phyloP scores from a whole-genome alignment of 2,329 filamentous ascomycete genomes.

The Colletotrichum sp. region DNA sequence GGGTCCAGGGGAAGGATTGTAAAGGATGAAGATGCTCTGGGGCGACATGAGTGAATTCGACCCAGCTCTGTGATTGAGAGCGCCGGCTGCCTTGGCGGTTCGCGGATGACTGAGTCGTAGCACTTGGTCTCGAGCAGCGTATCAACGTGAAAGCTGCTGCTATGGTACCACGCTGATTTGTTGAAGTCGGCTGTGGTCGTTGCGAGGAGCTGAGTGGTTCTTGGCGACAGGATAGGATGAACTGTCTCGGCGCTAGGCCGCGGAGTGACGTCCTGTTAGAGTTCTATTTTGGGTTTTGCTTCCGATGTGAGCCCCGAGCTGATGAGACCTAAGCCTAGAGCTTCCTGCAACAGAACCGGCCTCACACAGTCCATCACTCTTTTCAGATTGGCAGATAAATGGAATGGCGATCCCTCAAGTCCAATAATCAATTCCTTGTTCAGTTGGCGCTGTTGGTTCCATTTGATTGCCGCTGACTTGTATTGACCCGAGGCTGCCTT shows the following conservation, averaged over 20 bases:
- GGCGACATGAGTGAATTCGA: neutral
- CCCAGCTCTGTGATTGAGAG: neutral
- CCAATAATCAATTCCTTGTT: rapidly evolving
- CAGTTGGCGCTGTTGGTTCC: neutral
- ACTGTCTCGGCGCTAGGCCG: neutral
- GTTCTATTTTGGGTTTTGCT: neutral
- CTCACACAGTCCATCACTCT: neutral
- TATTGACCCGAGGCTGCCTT: neutral
- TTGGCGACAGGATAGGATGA: neutral
- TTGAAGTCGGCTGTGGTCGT: neutral
- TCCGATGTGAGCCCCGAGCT: neutral
- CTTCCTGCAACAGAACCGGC: neutral
- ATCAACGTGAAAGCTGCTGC: neutral
- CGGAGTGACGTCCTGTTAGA: neutral
- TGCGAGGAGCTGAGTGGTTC: neutral
- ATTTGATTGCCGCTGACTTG: neutral
- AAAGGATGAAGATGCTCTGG: neutral
- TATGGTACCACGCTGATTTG: neutral
- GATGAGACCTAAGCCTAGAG: neutral
- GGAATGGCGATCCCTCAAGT: neutral
- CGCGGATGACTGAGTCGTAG: neutral
- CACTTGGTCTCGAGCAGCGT: neutral
- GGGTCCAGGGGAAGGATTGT: neutral
- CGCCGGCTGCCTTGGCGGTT: neutral
- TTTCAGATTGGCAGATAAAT: neutral